These are phyloP conservation scores for Monosporascus sp. DNA, from an alignment of 2,329 filamentous ascomycete genomes.

Conservation along the genomic window DNA sequence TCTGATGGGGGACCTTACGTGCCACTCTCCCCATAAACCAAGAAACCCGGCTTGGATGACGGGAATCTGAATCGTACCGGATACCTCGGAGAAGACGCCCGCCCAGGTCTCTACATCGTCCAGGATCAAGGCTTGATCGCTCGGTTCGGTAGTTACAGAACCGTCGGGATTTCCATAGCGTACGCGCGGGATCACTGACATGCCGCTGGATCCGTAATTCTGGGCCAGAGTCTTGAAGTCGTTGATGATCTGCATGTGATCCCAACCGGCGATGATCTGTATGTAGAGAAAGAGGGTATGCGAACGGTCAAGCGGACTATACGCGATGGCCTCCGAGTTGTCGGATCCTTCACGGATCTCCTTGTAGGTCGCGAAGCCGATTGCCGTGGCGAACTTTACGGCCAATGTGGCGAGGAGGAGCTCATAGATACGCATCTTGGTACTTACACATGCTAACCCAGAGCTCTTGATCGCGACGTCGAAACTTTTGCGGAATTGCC, in stretches of 20 bases:
- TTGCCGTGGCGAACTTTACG: background rate
- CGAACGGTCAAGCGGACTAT: conserved; percentile 5
- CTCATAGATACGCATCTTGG: background rate
- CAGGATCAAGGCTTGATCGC: conserved; percentile 4
- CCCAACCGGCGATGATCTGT: conserved; percentile 9
- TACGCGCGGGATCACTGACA: conserved; percentile 9
- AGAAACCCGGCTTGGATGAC: conserved; percentile 14
- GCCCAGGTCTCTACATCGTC: conserved; percentile 5
- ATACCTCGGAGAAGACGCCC: conserved; percentile 4
- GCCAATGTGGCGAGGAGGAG: background rate
- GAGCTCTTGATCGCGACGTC: too few relatives aligned
- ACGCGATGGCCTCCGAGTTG: conserved; percentile 5
- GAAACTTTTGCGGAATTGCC: too few relatives aligned
- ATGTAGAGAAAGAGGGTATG: conserved; percentile 11
- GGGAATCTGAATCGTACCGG: conserved; percentile 6
- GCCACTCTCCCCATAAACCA: conserved; percentile 12
- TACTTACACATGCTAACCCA: too few relatives aligned
- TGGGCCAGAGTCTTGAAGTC: conserved; percentile 8
- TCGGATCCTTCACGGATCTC: conserved; percentile 8
- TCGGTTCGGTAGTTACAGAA: conserved; percentile 3
- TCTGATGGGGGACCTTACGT: conserved; percentile 4
- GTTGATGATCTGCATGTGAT: conserved; percentile 5
- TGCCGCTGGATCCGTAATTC: conserved; percentile 7
- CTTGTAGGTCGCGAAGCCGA: conserved; percentile 11
- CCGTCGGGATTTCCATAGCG: conserved; percentile 8